Percentiles rank a stretch among this genome's conserved stretches.
Evolutionary conservation across 495 filamentous ascomycete genomes (phyloP).

Genomic region (Elasticomyces elasticus): DNA sequence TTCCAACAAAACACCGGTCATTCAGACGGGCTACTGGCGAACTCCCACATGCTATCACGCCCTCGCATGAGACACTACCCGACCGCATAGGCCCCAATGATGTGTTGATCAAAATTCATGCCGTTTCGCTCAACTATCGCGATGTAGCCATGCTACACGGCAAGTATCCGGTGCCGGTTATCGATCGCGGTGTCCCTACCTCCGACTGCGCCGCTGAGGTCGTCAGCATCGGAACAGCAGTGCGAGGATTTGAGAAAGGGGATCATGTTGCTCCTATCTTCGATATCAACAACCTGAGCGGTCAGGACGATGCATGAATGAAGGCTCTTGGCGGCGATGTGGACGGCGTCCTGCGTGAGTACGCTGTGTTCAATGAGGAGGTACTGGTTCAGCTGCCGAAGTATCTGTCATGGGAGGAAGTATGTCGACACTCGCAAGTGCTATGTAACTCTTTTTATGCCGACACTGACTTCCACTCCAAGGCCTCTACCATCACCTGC

Average conservation of each 20-base stretch:
- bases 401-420: slow-evolving; percentile 24
- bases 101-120: slow-evolving; percentile 27
- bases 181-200: slow-evolving; percentile 20
- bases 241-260: slow-evolving; percentile 27
- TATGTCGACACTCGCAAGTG: too few relatives aligned
- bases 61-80: too few relatives aligned
- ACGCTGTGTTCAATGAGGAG: slow-evolving; percentile 27
- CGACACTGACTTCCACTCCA: too few relatives aligned
- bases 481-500: slow-evolving; percentile 27
- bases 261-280: slow-evolving; percentile 27
- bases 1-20: too few relatives aligned
- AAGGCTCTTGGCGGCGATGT: slow-evolving; percentile 7
- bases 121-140: slow-evolving; percentile 27
- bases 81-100: slow-evolving; percentile 7
- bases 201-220: slow-evolving; percentile 27
- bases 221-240: slow-evolving; percentile 18
- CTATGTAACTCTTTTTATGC: too few relatives aligned
- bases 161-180: slow-evolving; percentile 21
- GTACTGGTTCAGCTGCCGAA: slow-evolving; percentile 26
- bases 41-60: too few relatives aligned
- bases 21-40: too few relatives aligned
- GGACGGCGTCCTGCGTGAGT: slow-evolving; percentile 29
- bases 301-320: neutral
- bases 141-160: slow-evolving; percentile 30
- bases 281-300: slow-evolving; percentile 16